These are phyloP conservation scores for Solanum chiquidenum DNA, from an alignment of 257 asterid species.

Conservation along the genomic window DNA sequence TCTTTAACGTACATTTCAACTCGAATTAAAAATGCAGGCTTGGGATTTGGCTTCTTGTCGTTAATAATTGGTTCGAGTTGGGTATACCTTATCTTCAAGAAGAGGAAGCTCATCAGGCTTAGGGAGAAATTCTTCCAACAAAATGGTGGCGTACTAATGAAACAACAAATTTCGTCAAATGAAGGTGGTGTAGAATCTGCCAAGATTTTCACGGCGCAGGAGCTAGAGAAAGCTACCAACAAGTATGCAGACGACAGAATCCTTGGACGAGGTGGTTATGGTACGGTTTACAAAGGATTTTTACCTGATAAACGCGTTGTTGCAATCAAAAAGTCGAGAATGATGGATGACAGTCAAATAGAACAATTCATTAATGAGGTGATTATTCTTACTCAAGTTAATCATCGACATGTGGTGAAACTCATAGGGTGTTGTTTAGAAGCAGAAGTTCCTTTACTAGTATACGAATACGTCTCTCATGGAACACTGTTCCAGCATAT, in stretches of 20 bases:
- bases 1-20: neutral
- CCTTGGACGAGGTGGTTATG: neutral
- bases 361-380: neutral
- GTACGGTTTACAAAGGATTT: neutral
- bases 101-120: conserved; percentile 26
- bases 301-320: neutral
- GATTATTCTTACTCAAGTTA: neutral
- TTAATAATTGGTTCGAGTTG: conserved; percentile 28
- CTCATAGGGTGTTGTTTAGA: neutral
- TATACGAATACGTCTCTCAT: neutral
- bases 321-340: neutral
- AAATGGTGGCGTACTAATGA: conserved; percentile 60
- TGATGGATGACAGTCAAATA: neutral
- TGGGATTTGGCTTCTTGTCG: conserved; percentile 51
- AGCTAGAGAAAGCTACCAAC: neutral
- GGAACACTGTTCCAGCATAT: neutral
- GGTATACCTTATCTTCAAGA: conserved; percentile 42
- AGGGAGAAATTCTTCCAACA: conserved; percentile 11
- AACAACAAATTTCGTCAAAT: conserved; percentile 40
- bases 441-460: neutral
- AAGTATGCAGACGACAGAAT: neutral
- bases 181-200: conserved; percentile 31
- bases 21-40: conserved; percentile 21
- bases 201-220: neutral
- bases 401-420: neutral